Base-by-base conservation (phyloP, 148 eudicot genomes). In the Oxyria digyna region DNA sequence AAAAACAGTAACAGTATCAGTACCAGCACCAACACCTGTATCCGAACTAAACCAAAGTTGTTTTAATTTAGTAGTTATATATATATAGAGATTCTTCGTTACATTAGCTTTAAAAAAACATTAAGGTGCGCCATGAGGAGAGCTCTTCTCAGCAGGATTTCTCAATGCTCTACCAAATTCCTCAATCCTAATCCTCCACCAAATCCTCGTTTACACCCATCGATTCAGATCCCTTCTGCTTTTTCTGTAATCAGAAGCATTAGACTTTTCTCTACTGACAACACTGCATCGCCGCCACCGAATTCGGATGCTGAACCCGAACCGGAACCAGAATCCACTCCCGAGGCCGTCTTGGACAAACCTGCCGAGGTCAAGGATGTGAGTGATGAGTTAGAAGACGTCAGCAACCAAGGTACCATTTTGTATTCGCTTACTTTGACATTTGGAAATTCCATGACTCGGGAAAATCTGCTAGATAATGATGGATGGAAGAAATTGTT, bases 401-500 rank as follows among this genome's bases (percentile, higher is more conserved):
- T 88, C 52, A 75, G 65, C 69, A 89, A 78, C 64, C 46, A 78
- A 81, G 91, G 96, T 89, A 41, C 26, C n/a, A n/a, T n/a, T n/a
- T n/a, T n/a, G n/a, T n/a, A n/a, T n/a, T n/a, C n/a, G n/a, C n/a
- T n/a, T n/a, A n/a, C n/a, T n/a, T n/a, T n/a, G n/a, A n/a, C n/a
- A n/a, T n/a, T n/a, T n/a, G n/a, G n/a, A n/a, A n/a, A n/a, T n/a
- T n/a, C n/a, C n/a, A n/a, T n/a, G n/a, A n/a, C n/a, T n/a, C n/a
- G n/a, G n/a, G n/a, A n/a, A n/a, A n/a, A n/a, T n/a, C n/a, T n/a
- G n/a, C n/a, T n/a, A n/a, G n/a, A n/a, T n/a, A n/a, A n/a, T n/a
- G n/a, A n/a, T 52, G 59, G 59, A 24, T 15, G 62, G 59, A 15
- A n/a, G n/a, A n/a, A 54, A n/a, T 24, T 24, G 15, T 24, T 3